Percentiles rank a stretch among this genome's conserved stretches.
phyloP scores from a whole-genome alignment of 2,329 filamentous ascomycete genomes.

The Sarocladium kiliense region DNA sequence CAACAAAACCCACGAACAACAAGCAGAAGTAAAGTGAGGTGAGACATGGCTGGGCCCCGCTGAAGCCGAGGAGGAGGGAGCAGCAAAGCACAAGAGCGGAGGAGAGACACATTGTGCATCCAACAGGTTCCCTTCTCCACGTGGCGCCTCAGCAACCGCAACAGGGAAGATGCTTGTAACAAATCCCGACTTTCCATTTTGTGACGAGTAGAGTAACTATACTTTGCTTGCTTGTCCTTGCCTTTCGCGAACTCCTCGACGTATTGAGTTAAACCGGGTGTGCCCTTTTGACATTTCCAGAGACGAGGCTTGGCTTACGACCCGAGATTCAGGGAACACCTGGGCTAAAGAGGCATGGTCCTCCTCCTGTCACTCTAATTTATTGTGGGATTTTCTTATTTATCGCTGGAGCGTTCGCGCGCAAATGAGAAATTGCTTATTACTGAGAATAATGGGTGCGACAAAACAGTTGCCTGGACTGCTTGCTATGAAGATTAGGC shows the following conservation, averaged over 20 bases:
- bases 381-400: no score
- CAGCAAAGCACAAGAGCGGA: background rate
- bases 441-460: background rate
- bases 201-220: background rate
- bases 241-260: conserved; percentile 2
- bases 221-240: background rate
- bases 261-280: background rate
- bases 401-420: no score
- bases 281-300: background rate
- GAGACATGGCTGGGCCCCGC: background rate
- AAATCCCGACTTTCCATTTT: background rate
- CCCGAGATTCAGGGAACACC: no score
- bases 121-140: background rate
- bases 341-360: no score
- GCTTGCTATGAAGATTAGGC: background rate
- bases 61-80: background rate
- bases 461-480: background rate
- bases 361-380: no score
- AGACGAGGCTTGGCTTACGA: no score
- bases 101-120: background rate
- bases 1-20: background rate
- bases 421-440: background rate
- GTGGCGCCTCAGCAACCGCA: background rate
- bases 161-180: conserved; percentile 6
- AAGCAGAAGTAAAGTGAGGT: conserved; percentile 5